Evolutionary conservation across 2,329 filamentous ascomycete species (phyloP).

Genomic region (Arthroderma sp.): DNA sequence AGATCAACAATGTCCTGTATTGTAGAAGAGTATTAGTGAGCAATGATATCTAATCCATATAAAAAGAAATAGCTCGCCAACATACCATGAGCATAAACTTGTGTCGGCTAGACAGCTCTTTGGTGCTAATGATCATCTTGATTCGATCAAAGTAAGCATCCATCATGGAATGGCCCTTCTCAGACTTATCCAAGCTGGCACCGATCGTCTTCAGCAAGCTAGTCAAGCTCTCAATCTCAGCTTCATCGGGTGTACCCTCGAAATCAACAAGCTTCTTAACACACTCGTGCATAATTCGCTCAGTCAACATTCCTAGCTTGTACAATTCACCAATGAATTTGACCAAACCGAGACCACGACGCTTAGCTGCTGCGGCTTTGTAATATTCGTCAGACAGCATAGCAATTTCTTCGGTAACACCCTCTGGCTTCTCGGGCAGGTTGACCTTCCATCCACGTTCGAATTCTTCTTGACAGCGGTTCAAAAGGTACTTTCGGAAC

Average conservation of each 20-base stretch:
- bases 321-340: conserved; percentile 99
- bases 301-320: conserved; percentile 96
- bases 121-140: conserved; percentile 63
- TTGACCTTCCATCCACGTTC: conserved; percentile 94
- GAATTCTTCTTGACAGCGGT: conserved; percentile 97
- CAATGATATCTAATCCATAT: no score
- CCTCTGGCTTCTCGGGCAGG: conserved; percentile 64
- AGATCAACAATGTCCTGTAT: conserved; percentile 67
- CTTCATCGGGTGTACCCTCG: conserved; percentile 82
- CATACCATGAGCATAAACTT: conserved; percentile 82
- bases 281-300: conserved; percentile 99
- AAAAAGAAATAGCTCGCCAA: background rate
- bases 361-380: conserved; percentile 80
- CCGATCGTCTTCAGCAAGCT: conserved; percentile 89
- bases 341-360: conserved; percentile 90
- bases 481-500: conserved; percentile 97
- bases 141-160: conserved; percentile 89
- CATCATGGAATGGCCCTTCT: conserved; percentile 77
- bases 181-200: conserved; percentile 66
- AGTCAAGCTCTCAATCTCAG: conserved; percentile 88
- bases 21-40: background rate
- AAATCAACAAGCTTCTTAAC: conserved; percentile 95
- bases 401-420: conserved; percentile 55
- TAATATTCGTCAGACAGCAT: conserved; percentile 97
- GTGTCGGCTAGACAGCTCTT: conserved; percentile 71